Percentiles rank a stretch among this genome's conserved stretches.
Conservation (phyloP, 305 asterid species). For the Withania somnifera region DNA sequence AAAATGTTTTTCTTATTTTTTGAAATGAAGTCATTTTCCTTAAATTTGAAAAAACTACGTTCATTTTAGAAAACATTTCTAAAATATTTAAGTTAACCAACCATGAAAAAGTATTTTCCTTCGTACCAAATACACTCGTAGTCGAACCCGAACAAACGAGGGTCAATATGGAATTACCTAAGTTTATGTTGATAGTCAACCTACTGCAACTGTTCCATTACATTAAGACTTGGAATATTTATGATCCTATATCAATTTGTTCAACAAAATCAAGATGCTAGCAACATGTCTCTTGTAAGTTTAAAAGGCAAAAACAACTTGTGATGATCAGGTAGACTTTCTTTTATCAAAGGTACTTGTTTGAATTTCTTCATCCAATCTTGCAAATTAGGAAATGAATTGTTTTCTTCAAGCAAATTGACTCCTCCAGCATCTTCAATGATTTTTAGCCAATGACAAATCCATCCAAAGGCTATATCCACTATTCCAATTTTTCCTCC, state of each 20-base stretch:
- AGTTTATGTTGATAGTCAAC: neutral
- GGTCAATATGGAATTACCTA: neutral
- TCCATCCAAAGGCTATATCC: slow-evolving; percentile 13
- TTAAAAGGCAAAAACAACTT: neutral
- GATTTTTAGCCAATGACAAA: slow-evolving; percentile 6
- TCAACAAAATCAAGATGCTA: neutral
- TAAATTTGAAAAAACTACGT: no score
- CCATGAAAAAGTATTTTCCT: no score
- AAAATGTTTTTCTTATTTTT: no score
- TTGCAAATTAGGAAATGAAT: slow-evolving; percentile 2
- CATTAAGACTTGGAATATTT: neutral
- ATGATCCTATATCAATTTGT: no score
- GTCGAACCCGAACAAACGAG: neutral
- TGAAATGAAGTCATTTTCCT: no score
- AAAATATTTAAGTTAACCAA: no score
- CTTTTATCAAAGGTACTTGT: neutral
- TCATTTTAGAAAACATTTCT: no score
- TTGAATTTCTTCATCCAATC: slow-evolving; percentile 6
- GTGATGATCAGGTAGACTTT: neutral
- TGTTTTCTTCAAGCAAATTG: neutral
- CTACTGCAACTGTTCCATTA: neutral
- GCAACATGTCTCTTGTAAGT: neutral
- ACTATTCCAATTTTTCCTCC: slow-evolving; percentile 8
- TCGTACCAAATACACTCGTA: no score
- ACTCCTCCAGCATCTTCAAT: slow-evolving; percentile 1